Percentiles rank a stretch among this genome's conserved stretches.
These are phyloP conservation scores for Eucalyptus tenuipes DNA, from an alignment of 345 rosid species.

Conservation along the genomic window DNA sequence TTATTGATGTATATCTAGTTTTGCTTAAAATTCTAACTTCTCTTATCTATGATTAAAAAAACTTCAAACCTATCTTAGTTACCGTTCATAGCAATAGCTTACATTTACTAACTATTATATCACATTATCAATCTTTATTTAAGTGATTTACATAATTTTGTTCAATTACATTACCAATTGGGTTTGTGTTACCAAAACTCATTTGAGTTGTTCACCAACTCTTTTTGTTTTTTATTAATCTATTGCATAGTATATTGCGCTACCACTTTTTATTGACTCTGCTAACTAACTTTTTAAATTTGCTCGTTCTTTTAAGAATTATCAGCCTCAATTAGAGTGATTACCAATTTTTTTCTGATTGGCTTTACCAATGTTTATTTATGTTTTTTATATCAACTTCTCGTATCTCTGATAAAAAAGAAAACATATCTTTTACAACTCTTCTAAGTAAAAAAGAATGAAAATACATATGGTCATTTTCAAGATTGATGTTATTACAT, in stretches of 20 bases:
- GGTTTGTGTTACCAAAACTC: not conserved
- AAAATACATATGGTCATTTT: not conserved
- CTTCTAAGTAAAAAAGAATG: not conserved
- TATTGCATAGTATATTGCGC: not conserved
- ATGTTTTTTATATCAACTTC: not conserved
- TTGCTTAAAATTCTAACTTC: not conserved
- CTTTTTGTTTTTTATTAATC: not conserved
- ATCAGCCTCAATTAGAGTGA: not conserved
- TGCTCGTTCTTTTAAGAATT: not conserved
- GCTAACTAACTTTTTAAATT: not conserved
- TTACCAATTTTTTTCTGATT: not conserved
- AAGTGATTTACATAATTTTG: not conserved
- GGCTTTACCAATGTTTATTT: not conserved
- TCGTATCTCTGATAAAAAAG: not conserved
- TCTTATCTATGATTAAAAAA: no score
- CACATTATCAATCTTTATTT: not conserved
- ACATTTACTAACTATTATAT: not conserved
- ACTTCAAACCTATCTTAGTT: not conserved
- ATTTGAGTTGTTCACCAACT: not conserved
- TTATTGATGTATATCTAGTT: not conserved
- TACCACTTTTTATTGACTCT: not conserved
- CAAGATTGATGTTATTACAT: not conserved
- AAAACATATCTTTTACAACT: not conserved
- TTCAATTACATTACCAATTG: not conserved
- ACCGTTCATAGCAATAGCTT: not conserved